Evolutionary conservation across 768 basidiomycete species (phyloP).

Genomic region (Boletales sp.): DNA sequence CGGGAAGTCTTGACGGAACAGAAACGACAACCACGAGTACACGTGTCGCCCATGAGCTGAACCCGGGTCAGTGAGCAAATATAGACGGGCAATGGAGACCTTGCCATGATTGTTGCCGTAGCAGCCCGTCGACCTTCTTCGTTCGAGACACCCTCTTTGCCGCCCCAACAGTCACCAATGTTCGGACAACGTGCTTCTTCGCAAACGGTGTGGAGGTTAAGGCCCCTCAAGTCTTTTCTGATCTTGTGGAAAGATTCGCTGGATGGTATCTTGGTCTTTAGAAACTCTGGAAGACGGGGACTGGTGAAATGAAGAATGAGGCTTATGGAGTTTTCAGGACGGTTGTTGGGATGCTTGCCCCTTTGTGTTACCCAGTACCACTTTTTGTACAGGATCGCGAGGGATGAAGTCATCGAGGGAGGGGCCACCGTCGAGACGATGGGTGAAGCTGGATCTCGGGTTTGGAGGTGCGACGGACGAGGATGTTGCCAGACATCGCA

Average conservation of each 20-base stretch:
- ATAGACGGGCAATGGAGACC: constrained; percentile 11
- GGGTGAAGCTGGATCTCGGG: constrained; percentile 42
- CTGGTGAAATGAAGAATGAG: constrained; percentile 35
- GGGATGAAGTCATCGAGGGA: constrained; percentile 79
- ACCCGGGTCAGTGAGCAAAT: constrained; percentile 4
- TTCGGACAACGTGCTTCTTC: constrained; percentile 99
- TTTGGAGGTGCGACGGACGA: constrained; percentile 29
- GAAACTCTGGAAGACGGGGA: constrained; percentile 79
- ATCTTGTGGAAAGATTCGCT: constrained; percentile 87
- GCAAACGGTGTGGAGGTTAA: constrained; percentile 93
- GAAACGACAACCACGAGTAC: constrained; percentile 96
- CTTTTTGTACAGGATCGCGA: constrained; percentile 49
- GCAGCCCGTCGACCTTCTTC: constrained; percentile 77
- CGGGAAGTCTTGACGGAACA: constrained; percentile 95
- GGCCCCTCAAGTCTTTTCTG: constrained; percentile 90
- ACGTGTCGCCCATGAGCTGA: constrained; percentile 98
- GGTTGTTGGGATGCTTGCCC: constrained; percentile 43
- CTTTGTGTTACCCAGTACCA: constrained; percentile 69
- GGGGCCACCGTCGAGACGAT: constrained; percentile 62
- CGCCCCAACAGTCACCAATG: constrained; percentile 99
- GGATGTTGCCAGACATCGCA: constrained; percentile 47
- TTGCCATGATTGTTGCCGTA: constrained; percentile 98
- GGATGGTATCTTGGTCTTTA: constrained; percentile 91
- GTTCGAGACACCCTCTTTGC: constrained; percentile 60
- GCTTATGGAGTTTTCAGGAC: neutral